A percentile compares a stretch with the other conserved stretches of the same genome.
phyloP scores from a whole-genome alignment of 768 basidiomycete species.

The Pulveroboletus sp. region DNA sequence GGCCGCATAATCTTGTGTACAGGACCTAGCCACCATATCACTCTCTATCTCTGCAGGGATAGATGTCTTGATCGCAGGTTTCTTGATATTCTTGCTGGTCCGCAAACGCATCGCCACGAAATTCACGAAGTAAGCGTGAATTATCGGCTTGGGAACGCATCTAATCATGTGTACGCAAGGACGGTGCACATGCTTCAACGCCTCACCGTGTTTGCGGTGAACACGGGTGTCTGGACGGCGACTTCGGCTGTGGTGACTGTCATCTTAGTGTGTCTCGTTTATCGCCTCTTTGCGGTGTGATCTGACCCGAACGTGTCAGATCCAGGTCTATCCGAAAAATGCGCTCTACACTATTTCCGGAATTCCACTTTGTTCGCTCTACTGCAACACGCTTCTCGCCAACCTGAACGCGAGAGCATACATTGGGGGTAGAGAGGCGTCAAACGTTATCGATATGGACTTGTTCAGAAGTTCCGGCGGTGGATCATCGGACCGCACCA shows the following conservation, averaged over 20 bases:
- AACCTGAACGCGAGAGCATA: constrained; percentile 1
- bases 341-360: neutral
- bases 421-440: neutral
- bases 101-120: neutral
- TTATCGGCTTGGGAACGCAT: neutral
- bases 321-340: neutral
- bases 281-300: neutral
- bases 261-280: constrained; percentile 42
- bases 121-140: neutral
- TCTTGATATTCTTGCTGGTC: neutral
- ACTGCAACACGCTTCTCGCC: constrained; percentile 4
- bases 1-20: neutral
- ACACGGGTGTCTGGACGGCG: constrained; percentile 46
- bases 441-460: neutral
- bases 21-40: neutral
- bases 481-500: no score
- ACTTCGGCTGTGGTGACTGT: constrained; percentile 41
- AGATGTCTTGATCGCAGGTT: neutral
- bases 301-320: neutral
- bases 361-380: neutral
- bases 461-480: no score
- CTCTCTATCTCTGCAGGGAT: neutral
- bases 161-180: neutral
- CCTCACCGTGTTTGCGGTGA: constrained; percentile 7
- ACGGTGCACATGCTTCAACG: constrained; percentile 6